Evolutionary conservation across 257 asterid species (phyloP), one percentile per base, ranked within the genome.

Genomic region (Mitragyna speciosa): DNA sequence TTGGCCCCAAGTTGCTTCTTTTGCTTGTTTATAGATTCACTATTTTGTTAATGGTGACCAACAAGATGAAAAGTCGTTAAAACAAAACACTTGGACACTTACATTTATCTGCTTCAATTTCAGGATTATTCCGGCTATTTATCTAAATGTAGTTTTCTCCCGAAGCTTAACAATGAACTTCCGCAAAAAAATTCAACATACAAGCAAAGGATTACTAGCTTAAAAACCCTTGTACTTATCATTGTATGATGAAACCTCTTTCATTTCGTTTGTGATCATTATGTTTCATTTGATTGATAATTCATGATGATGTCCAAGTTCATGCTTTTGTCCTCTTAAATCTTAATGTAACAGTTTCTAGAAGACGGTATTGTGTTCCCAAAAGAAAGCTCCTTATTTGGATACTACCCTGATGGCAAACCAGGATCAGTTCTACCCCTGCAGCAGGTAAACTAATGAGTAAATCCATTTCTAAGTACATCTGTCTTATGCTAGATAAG

Each of bases 91-190:
- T 36, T 36, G 39, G 39, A 36, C 39, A 36, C 39, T 36, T 36
- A 4, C 4, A 54, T 22, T 20, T 61, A 5, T n/a, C 2, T 8
- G 2, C 15, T 19, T 39, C 12, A 9, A 16, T n/a, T 47, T 65
- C 94, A 94, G 97, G 80, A 92, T 80, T 87, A 92, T 64, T 78
- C 78, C 17, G 89, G 89, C 80, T 94, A 94, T 87, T 81, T 91
- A 56, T 65, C 48, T 76, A 89, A 89, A 67, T 92, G 96, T 58
- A 89, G 92, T 58, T 94, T 89, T 83, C 98, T n/a, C 54, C 98
- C 97, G 75, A 85, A 83, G 89, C 93, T 94, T 54, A 94, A 94
- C 89, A 94, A 92, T 77, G 97, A 94, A 83, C 90, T 85, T 72
- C 95, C 90, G 11, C 81, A 82, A 74, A 90, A 84, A 82, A 94